Evolutionary conservation across 2,329 filamentous ascomycete genomes (phyloP), one percentile per base, ranked within the genome.

Genomic region (Fusarium sp.): DNA sequence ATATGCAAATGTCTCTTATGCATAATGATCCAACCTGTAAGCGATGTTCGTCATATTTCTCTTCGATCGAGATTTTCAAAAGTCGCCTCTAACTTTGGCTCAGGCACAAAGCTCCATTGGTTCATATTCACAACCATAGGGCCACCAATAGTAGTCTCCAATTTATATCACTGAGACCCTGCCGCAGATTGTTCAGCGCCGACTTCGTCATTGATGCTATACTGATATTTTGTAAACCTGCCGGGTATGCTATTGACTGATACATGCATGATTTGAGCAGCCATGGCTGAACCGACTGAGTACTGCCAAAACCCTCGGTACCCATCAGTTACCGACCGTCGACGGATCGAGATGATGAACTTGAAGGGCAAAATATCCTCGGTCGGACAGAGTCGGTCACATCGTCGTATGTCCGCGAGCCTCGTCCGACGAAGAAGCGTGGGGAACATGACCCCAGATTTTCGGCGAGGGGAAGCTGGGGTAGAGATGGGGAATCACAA

Each of bases 391-490:
- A 42, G 60, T 71, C 70, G 64, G 70, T 56, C 32, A 30, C 52
- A 47, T 28, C 51, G 58, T 78, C 72, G 70, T 75, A 78, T 74
- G 63, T 78, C 68, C 75, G 72, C 39, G n/a, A 39, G 26, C 54
- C 52, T 71, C 10, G 69, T 62, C 71, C 68, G 68, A 45, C 38
- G 26, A 41, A 47, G 30, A 34, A 59, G 58, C 55, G 66, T 51
- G 66, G 62, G 56, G 70, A 72, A 72, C 56, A 60, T 55, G 56
- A 77, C 74, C 76, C 76, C 73, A 50, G 74, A 75, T 73, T 75
- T 64, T 58, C 4, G 57, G 55, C 52, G 57, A 66, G 67, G 63
- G 66, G 68, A 77, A 76, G 47, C 75, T 78, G 76, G 76, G 76
- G 76, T 77, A 77, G 66, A 63, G 38, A 71, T 68, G 60, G 64